Conservation (phyloP, 1,284 basidiomycete genomes). For the Veloporphyrellus conicus region DNA sequence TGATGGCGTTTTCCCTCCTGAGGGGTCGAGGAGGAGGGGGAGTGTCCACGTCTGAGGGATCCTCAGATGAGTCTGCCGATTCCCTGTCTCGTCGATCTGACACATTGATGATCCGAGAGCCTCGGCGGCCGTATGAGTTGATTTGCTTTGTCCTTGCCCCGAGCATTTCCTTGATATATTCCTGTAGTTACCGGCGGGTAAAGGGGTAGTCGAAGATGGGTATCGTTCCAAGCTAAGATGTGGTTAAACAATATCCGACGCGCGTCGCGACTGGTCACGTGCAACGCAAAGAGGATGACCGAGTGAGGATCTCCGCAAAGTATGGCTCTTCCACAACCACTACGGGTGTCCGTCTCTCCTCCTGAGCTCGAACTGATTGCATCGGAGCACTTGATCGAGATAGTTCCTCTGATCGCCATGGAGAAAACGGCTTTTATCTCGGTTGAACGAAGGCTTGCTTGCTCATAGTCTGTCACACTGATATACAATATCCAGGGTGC, state of each 20-base stretch:
- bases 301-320: not conserved
- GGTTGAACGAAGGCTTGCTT: constrained; percentile 30
- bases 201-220: not conserved
- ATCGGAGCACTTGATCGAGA: constrained; percentile 75
- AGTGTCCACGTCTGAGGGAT: constrained; percentile 10
- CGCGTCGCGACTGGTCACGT: constrained; percentile 26
- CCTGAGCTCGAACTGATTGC: constrained; percentile 85
- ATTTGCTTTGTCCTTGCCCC: constrained; percentile 64
- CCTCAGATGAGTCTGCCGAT: constrained; percentile 16
- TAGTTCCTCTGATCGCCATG: constrained; percentile 84
- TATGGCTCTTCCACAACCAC: constrained; percentile 60
- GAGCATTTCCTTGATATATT: constrained; percentile 43
- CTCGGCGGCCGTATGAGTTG: constrained; percentile 63
- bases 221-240: too few species aligned
- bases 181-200: too few species aligned
- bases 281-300: not conserved
- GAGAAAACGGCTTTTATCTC: constrained; percentile 84
- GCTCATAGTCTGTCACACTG: constrained; percentile 36
- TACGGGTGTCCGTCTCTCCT: constrained; percentile 64
- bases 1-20: constrained; percentile 25
- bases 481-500: constrained; percentile 55
- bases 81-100: constrained; percentile 35
- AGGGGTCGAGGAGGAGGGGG: constrained; percentile 5
- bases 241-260: constrained; percentile 3
- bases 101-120: constrained; percentile 57